Evolutionary conservation across 208 protist species (phyloP).

Genomic region (Giardia duodenalis): DNA sequence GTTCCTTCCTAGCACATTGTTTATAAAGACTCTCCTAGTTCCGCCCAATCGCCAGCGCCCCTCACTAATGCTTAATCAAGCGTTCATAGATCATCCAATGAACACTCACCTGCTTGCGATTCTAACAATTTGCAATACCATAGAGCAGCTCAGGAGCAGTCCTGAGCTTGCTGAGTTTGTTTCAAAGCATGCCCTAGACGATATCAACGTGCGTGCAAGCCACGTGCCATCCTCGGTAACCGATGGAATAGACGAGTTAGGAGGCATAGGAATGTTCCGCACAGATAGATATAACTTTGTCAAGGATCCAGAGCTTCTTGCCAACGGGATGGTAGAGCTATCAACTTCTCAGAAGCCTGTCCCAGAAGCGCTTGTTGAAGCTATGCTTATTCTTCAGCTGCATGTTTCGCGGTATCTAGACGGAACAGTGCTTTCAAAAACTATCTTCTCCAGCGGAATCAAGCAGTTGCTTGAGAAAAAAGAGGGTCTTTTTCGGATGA

Average conservation of each 20-base stretch:
- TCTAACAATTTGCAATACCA: not conserved
- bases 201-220: not conserved
- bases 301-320: no score
- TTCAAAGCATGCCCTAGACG: no score
- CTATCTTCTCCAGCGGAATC: constrained; percentile 47
- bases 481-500: constrained; percentile 92
- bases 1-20: not conserved
- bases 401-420: not conserved
- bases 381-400: not conserved
- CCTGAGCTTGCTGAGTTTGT: no score
- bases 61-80: not conserved
- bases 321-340: no score
- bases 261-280: no score
- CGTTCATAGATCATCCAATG: not conserved
- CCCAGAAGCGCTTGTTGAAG: not conserved
- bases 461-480: constrained; percentile 88
- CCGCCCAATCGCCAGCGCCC: not conserved
- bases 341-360: no score
- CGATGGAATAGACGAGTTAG: not conserved
- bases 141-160: not conserved
- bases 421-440: not conserved
- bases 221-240: not conserved
- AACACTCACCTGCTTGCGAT: not conserved
- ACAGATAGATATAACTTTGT: no score
- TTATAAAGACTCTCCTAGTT: not conserved